Evolutionary conservation across 768 basidiomycete species (phyloP), one percentile per base, ranked within the genome.

Genomic region (Hortiboletus campestris): DNA sequence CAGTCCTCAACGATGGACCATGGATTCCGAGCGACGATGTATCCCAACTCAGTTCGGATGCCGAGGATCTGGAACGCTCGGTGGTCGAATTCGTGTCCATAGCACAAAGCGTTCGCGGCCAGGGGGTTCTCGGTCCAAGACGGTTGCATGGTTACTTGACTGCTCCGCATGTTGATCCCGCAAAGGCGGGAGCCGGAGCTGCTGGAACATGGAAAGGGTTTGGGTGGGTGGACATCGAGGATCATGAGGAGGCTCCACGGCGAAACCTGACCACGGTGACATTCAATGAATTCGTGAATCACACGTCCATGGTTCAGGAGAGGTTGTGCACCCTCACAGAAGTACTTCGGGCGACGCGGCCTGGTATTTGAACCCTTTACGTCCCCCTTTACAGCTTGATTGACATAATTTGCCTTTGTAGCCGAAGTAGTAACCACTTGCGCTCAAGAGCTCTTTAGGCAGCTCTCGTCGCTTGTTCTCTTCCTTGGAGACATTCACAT

Each of bases 41-140:
- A 5, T 61, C 57, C 3, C 81, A 88, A 38, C 86, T 90, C 61
- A 83, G 84, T 60, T 76, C 79, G 2, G 89, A 91, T 64, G 87
- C 88, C 0, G 79, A 84, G 38, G 89, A 90, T 63, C 75, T 91
- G 7, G 87, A 89, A 52, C 80, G 82, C 19, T 86, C 88, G 0
- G 76, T 91, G 6, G 67, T 79, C 36, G 80, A 84, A 0, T 91
- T 89, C 57, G 84, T 87, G 2, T 72, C 76, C 4, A 84, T 88
- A 63, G 83, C 87, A 7, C 84, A 88, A 58, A 60, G 59, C 2
- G 64, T 70, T 56, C 61, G 75, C 55, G 59, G 57, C 39, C 61
- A 67, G 22, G 65, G 65, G 36, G 43, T 55, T 10, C 50, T 63
- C 20, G 67, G 68, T n/a, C 60, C 65, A 25, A 79, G 71, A 59